These are phyloP conservation scores for Talaromyces albobiverticillius DNA, from an alignment of 2,329 filamentous ascomycete species.

Conservation along the genomic window DNA sequence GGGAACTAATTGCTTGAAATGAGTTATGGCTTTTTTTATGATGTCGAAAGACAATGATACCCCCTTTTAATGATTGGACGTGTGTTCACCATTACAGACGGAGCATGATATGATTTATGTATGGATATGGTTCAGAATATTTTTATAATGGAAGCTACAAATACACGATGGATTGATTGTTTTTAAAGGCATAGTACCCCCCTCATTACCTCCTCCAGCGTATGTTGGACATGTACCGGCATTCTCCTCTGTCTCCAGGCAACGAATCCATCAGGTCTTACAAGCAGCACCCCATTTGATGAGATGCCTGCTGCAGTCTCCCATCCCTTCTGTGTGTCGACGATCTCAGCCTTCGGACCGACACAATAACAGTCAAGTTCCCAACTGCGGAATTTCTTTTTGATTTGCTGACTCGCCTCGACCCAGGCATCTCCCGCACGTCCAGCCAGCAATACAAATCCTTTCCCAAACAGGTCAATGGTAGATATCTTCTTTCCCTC, in stretches of 20 bases:
- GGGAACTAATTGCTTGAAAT: conserved; percentile 46
- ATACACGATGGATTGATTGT: no score
- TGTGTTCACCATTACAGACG: not conserved
- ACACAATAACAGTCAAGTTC: not conserved
- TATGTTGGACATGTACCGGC: not conserved
- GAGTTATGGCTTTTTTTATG: not conserved
- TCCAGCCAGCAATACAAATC: conserved; percentile 9
- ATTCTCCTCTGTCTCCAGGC: conserved; percentile 10
- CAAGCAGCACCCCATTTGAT: conserved; percentile 5
- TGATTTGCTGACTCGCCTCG: not conserved
- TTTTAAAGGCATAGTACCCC: conserved; percentile 4
- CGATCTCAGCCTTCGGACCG: not conserved
- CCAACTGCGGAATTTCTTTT: not conserved
- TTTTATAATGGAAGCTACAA: no score
- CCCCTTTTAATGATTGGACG: not conserved
- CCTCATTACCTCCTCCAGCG: conserved; percentile 1
- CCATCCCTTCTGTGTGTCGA: not conserved
- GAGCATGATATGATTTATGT: not conserved
- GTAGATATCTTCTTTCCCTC: conserved; percentile 7
- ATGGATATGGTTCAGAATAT: not conserved
- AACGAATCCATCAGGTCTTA: conserved; percentile 10
- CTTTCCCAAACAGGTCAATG: conserved; percentile 7
- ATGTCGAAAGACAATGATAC: conserved; percentile 1
- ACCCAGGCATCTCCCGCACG: conserved; percentile 5
- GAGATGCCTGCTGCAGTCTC: conserved; percentile 11